Base-by-base conservation (phyloP, 2,329 filamentous ascomycete species). In the Geosmithia morbida region DNA sequence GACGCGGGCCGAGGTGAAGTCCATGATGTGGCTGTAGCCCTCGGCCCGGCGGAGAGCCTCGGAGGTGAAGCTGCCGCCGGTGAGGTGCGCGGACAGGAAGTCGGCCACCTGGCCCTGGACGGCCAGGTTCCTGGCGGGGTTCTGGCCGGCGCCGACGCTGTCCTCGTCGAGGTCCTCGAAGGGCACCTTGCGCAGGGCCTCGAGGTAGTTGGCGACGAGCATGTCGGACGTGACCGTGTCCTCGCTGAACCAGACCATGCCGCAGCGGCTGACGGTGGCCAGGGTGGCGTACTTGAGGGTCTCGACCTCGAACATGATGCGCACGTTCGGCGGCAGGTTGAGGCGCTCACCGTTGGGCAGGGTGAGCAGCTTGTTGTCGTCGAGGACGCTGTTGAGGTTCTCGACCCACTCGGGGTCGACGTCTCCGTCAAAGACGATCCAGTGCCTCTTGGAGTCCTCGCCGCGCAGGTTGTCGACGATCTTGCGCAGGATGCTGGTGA, bases 201-300 rank as follows among this genome's bases (percentile, higher is more conserved):
- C 80, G 46, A 98, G 77, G 58, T 98, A 96, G 65, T 97, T 87
- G 52, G 79, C 74, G 41, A 97, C 83, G 80, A 97, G 85, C 85
- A 98, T 95, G 54, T 77, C 77, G 1, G 90, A 79, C 30, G 87
- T 90, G 41, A 99, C 90, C 26, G 89, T 97, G 59, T 98, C 94
- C 57, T 96, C 90, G 61, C 88, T 98, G 68, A 97, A 98, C 92
- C 92, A 99, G 14, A 99, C 94, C 92, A 99, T 99, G 74, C 92
- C 92, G 63, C 92, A 99, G 68, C 92, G 88, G 81, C 86, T 94
- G 59, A 99, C 92, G n/a, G 92, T 99, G 48, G 92, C 92, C 43
- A 98, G 77, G 0, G 92, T 99, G 39, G 92, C 92, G 61, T 98
- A 98, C 61, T 94, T 95, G 50, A 99, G 73, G 2, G 83, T 97